These are phyloP conservation scores for Hevea brasiliensis DNA, from an alignment of 345 rosid genomes.

Conservation along the genomic window DNA sequence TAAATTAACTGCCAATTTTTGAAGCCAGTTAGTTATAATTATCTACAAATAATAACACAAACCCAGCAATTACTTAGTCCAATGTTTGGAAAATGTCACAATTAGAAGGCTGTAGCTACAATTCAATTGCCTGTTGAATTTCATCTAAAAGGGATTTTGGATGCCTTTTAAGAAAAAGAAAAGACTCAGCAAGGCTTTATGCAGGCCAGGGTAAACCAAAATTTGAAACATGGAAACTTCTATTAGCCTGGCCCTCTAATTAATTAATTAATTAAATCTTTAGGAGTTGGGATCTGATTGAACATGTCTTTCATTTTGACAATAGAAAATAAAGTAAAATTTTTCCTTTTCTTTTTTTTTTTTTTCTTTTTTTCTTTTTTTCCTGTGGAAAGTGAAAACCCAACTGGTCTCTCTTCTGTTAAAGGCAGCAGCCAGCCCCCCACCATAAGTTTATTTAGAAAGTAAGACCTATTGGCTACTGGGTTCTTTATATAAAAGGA, in stretches of 20 bases:
- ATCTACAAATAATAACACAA: too few species aligned
- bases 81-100: slow-evolving; percentile 53
- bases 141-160: slow-evolving; percentile 33
- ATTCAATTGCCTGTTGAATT: slow-evolving; percentile 14
- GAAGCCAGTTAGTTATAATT: slow-evolving; percentile 36
- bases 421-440: slow-evolving; percentile 1
- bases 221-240: slow-evolving; percentile 32
- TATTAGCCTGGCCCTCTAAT: neutral
- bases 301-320: slow-evolving; percentile 45
- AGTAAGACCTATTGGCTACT: slow-evolving; percentile 9
- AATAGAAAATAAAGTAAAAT: slow-evolving; percentile 1
- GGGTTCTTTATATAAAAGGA: slow-evolving; percentile 7
- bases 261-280: slow-evolving; percentile 7
- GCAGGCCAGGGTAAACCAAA: neutral
- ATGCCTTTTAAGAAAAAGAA: slow-evolving; percentile 29
- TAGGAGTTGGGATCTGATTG: slow-evolving; percentile 27
- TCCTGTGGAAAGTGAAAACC: too few species aligned
- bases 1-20: slow-evolving; percentile 19
- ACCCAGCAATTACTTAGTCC: slow-evolving; percentile 23
- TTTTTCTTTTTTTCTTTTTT: too few species aligned
- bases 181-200: slow-evolving; percentile 4
- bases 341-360: too few species aligned
- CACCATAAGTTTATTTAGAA: slow-evolving; percentile 20
- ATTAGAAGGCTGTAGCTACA: slow-evolving; percentile 27
- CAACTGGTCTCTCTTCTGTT: too few species aligned